These are phyloP conservation scores for Platanthera zijinensis DNA, from an alignment of 106 monocot genomes.

Conservation along the genomic window DNA sequence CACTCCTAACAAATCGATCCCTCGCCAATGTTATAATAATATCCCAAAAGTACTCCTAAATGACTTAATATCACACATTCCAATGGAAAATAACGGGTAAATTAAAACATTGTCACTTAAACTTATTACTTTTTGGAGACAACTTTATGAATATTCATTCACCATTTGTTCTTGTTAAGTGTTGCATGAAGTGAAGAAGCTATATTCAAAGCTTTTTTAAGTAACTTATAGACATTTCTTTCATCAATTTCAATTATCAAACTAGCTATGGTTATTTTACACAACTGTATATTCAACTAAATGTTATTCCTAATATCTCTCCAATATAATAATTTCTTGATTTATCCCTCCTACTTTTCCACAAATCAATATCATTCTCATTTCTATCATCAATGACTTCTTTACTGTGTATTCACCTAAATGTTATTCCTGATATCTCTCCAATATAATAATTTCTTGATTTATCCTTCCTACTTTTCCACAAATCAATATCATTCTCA, in stretches of 20 bases:
- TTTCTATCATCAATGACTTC: neutral
- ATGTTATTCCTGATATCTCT: neutral
- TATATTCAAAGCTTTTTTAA: neutral
- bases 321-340: neutral
- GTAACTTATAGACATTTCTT: neutral
- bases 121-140: neutral
- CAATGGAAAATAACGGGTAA: neutral
- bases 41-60: neutral
- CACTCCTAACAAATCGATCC: too few species aligned
- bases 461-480: neutral
- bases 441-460: neutral
- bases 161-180: neutral
- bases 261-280: neutral
- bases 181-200: neutral
- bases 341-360: neutral
- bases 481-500: neutral
- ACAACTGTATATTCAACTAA: neutral
- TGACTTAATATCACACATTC: neutral
- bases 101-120: neutral
- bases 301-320: neutral
- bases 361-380: neutral
- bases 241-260: neutral
- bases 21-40: too few species aligned
- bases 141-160: neutral
- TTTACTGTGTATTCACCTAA: neutral